Evolutionary conservation across 805 yeast species (phyloP).

Genomic region (Jamesozyma hellenica): DNA sequence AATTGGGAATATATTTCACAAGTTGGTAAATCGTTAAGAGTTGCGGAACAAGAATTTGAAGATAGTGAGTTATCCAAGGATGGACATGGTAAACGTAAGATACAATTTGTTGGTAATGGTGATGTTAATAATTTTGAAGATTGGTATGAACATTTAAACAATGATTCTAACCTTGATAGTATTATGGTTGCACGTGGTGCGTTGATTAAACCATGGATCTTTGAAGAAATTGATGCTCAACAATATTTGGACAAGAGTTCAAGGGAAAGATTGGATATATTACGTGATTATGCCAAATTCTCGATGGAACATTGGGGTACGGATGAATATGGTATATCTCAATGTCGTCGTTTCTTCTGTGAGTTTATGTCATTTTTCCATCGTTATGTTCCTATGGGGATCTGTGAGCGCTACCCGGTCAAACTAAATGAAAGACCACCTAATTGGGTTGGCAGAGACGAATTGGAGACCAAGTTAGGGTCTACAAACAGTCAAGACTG

Average conservation of each 20-base stretch:
- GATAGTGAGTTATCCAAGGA: slow-evolving; percentile 63
- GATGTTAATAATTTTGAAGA: slow-evolving; percentile 82
- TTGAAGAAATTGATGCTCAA: slow-evolving; percentile 83
- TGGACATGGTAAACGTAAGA: slow-evolving; percentile 48
- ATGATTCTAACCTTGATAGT: slow-evolving; percentile 65
- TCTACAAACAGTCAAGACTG: slow-evolving; percentile 83
- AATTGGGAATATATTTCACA: slow-evolving; percentile 84
- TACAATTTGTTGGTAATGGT: slow-evolving; percentile 90
- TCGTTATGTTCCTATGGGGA: slow-evolving; percentile 88
- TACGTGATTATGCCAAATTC: slow-evolving; percentile 58
- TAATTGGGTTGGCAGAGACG: slow-evolving; percentile 85
- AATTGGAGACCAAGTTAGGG: slow-evolving; percentile 81
- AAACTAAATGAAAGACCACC: slow-evolving; percentile 90
- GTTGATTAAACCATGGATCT: slow-evolving; percentile 95
- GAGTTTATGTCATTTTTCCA: slow-evolving; percentile 92
- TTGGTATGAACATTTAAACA: slow-evolving; percentile 61
- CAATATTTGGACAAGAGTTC: slow-evolving; percentile 87
- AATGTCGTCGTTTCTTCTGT: slow-evolving; percentile 82
- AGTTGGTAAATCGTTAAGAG: slow-evolving; percentile 60
- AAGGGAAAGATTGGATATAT: slow-evolving; percentile 73
- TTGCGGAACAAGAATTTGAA: slow-evolving; percentile 40
- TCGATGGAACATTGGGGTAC: slow-evolving; percentile 98
- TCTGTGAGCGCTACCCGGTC: slow-evolving; percentile 80
- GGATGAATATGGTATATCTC: slow-evolving; percentile 86
- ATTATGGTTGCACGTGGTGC: slow-evolving; percentile 99